A percentile compares a stretch with the other conserved stretches of the same genome.
These are phyloP conservation scores for Penicillium sp. DNA, from an alignment of 2,329 filamentous ascomycete genomes.

Conservation along the genomic window DNA sequence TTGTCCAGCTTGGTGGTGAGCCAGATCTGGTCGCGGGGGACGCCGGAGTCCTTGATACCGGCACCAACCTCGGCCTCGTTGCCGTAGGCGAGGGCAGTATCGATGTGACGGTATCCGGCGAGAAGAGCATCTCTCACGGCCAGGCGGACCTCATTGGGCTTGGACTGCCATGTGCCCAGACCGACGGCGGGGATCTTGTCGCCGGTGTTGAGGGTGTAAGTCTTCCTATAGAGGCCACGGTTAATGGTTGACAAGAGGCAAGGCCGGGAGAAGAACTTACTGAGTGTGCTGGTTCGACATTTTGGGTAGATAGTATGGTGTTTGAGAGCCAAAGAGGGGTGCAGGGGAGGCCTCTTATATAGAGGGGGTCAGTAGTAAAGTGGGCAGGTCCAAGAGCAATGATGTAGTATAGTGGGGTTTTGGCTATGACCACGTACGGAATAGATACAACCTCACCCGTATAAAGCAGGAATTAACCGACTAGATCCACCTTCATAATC, in stretches of 20 bases:
- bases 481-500: not conserved
- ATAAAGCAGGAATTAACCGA: constrained; percentile 6
- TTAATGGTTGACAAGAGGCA: not conserved
- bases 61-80: constrained; percentile 69
- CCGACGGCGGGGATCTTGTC: constrained; percentile 52
- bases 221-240: constrained; percentile 27
- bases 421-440: not conserved
- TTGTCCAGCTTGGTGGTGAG: constrained; percentile 71
- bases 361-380: constrained; percentile 8
- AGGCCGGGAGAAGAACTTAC: constrained; percentile 6
- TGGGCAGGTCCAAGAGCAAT: constrained; percentile 28
- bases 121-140: constrained; percentile 53
- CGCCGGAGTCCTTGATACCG: constrained; percentile 65
- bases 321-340: not conserved
- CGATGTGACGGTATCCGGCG: constrained; percentile 58
- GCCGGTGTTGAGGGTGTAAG: constrained; percentile 52
- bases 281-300: constrained; percentile 28
- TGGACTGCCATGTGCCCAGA: constrained; percentile 59
- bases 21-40: constrained; percentile 68
- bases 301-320: constrained; percentile 4
- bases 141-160: constrained; percentile 52
- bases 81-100: constrained; percentile 55
- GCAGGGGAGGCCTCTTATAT: constrained; percentile 12
- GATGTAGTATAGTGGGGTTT: constrained; percentile 14
- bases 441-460: not conserved